phyloP scores from a whole-genome alignment of 306 rosid species.

The Lathyrus aphaca region DNA sequence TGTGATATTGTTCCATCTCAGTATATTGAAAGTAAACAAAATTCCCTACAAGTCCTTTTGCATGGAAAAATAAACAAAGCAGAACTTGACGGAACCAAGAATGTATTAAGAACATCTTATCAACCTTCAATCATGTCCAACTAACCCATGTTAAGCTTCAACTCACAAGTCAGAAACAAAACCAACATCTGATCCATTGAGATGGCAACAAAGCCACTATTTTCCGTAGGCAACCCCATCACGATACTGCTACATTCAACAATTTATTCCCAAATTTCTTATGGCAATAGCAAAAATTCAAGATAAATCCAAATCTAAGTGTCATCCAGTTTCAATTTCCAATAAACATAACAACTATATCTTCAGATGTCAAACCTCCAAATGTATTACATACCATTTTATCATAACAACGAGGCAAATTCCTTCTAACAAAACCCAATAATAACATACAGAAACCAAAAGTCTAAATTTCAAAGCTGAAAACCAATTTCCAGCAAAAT shows the following conservation, averaged over 20 bases:
- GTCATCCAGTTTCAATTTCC: constrained; percentile 16
- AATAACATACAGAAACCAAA: constrained; percentile 18
- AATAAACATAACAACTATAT: constrained; percentile 7
- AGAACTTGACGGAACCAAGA: constrained; percentile 19
- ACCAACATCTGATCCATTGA: constrained; percentile 24
- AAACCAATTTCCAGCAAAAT: not conserved
- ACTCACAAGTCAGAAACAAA: constrained; percentile 20
- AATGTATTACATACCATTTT: not conserved
- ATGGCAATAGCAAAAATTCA: constrained; percentile 22
- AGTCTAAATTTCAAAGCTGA: not conserved
- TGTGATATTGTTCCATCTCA: constrained; percentile 24
- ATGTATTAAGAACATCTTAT: constrained; percentile 25
- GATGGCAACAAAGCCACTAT: constrained; percentile 11
- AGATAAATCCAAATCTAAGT: constrained; percentile 1
- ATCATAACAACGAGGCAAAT: constrained; percentile 9
- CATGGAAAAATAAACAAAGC: constrained; percentile 15
- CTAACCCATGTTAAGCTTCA: constrained; percentile 10
- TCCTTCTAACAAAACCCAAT: constrained; percentile 10
- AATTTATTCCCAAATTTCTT: constrained; percentile 1
- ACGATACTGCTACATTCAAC: constrained; percentile 5
- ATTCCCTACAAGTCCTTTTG: not conserved
- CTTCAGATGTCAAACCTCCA: constrained; percentile 3
- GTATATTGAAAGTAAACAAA: constrained; percentile 8
- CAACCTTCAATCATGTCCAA: constrained; percentile 15
- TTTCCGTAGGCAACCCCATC: constrained; percentile 3